Base-by-base conservation (phyloP, 495 filamentous ascomycete species). In the Pseudomonodictys pantanalensis region DNA sequence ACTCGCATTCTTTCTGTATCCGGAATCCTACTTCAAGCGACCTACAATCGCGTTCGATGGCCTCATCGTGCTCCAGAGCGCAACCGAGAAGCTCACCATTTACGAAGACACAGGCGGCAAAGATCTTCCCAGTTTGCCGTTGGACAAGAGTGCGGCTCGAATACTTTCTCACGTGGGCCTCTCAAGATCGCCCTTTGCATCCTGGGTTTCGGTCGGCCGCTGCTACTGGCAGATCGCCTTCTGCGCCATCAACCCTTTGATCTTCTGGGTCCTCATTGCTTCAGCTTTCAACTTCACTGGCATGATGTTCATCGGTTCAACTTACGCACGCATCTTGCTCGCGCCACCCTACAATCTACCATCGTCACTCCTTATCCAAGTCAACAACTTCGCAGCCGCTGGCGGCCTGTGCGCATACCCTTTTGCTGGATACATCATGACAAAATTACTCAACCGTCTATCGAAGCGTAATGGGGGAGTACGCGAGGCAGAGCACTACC, bases 401-500 rank as follows among this genome's bases (percentile, higher is more conserved):
- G 60, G 60, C 3, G 23, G 15, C 15, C 47, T 63, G 7, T 28
- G 57, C 22, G 60, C 39, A 17, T 57, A 38, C 42, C 60, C 55
- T 0, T 24, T 42, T n/a, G 55, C 7, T 6, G 46, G 45, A 1
- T 2, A 18, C 9, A 10, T 43, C 10, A 10, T 51, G 11, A 23
- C 33, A 26, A 20, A 26, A 11, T 22, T 52, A 22, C 45, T 57
- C 23, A 52, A 46, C 10, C 48, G 46, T 20, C 41, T 63, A 5
- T 3, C 38, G 23, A 44, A 25, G 17, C 43, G 52, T 17, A 63
- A 63, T 24, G 48, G 48, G 2, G 60, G 60, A 2, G 46, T 63
- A 11, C 60, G 52, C 11, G 60, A 63, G 41, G 60, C 60, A 17
- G 60, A 63, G 28, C 60, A 63, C 53, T 63, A 63, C 38, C 53